Evolutionary conservation across 495 filamentous ascomycete species (phyloP), one percentile per base, ranked within the genome.

Genomic region (Annulohypoxylon nitens): DNA sequence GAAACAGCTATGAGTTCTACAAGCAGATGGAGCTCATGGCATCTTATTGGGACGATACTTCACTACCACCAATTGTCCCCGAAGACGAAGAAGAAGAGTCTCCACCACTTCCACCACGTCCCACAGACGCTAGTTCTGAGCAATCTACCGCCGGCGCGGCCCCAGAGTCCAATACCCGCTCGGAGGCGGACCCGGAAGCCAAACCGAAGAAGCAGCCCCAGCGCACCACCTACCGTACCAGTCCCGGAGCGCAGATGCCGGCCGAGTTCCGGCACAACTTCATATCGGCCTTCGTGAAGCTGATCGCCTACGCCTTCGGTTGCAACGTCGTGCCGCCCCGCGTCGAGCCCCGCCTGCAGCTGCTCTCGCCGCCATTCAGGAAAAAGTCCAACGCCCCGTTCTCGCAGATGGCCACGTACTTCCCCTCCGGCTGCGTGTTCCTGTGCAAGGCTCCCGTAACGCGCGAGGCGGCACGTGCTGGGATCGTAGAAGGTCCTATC

Each of bases 401-500:
- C 18, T 36, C 70, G 14, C 69, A 76, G 7, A 78, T 81, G n/a
- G 79, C 75, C n/a, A 86, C 86, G 4, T 85, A 87, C 75, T 87
- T 87, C 70, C 76, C 85, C 34, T 88, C 86, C 5, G 81, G 81
- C 10, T 85, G 82, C 57, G 83, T 81, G 39, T 87, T 90, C 54
- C 84, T 92, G 30, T 93, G 89, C 76, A 88, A 92, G 47, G 86
- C 86, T 1, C 93, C 93, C 0, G 85, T 79, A 39, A 92, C 93
- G 61, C 86, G 91, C 30, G 85, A 88, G 43, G 81, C 87, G n/a
- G 93, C 92, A 4, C 90, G 93, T 10, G 84, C 86, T 37, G 93
- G 93, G 11, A 84, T 92, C 53, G 82, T 94, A 14, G 92, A 96
- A 74, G 94, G 94, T 0, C 94, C 94, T 79, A 88, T 85, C 83